Percentiles rank a stretch among this genome's conserved stretches.
phyloP scores from a whole-genome alignment of 202 grass and related monocot genomes.

The Panicum virgatum region DNA sequence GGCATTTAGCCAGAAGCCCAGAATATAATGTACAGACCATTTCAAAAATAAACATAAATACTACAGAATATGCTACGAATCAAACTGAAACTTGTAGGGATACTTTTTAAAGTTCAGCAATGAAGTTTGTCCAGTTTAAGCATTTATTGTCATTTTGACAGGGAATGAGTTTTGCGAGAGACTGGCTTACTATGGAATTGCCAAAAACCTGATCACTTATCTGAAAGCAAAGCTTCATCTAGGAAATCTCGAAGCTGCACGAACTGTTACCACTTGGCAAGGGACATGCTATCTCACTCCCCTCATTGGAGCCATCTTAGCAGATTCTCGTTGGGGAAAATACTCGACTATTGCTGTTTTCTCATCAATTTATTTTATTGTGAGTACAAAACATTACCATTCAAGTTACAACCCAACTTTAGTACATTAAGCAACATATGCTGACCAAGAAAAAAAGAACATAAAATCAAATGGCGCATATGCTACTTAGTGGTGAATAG shows the following conservation, averaged over 20 bases:
- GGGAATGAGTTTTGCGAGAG: constrained; percentile 84
- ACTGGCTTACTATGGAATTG: constrained; percentile 87
- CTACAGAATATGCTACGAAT: not conserved
- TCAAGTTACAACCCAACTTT: not conserved
- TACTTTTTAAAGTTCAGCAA: constrained; percentile 29
- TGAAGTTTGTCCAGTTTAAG: not conserved
- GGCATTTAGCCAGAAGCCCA: not conserved
- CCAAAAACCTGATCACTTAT: constrained; percentile 80
- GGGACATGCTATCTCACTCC: constrained; percentile 91
- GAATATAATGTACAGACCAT: not conserved
- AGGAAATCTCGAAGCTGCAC: constrained; percentile 73
- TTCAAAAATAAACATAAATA: not conserved
- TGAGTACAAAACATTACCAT: constrained; percentile 50
- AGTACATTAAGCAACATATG: constrained; percentile 9
- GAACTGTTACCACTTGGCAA: constrained; percentile 84
- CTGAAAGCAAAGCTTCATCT: constrained; percentile 69
- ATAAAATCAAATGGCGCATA: not conserved
- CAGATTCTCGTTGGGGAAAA: constrained; percentile 87
- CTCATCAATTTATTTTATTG: constrained; percentile 79
- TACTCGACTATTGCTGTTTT: constrained; percentile 83
- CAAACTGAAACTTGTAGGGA: not conserved
- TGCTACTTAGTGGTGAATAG: not conserved
- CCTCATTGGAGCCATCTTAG: constrained; percentile 78
- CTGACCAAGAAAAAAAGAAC: not conserved
- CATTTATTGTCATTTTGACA: constrained; percentile 44